phyloP scores from a whole-genome alignment of 2,329 filamentous ascomycete species.

The Diplodia intermedia region DNA sequence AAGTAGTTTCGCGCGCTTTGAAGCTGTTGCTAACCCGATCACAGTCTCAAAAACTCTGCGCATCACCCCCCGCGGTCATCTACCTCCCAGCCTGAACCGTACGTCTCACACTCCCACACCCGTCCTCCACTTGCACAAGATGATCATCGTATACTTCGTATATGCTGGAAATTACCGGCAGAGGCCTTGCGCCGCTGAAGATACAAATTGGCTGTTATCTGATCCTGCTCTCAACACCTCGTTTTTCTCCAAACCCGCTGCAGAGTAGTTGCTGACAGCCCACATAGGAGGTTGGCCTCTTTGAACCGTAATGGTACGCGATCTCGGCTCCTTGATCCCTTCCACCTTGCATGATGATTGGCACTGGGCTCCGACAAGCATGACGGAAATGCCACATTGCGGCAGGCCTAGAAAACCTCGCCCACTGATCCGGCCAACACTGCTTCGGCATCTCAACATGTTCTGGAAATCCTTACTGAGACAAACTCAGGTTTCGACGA shows the following conservation, averaged over 20 bases:
- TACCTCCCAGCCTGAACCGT: constrained; percentile 29
- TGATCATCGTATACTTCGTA: constrained; percentile 49
- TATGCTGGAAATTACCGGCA: constrained; percentile 56
- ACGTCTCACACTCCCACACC: constrained; percentile 33
- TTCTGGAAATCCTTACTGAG: constrained; percentile 12
- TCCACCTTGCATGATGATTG: constrained; percentile 75
- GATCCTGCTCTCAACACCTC: constrained; percentile 37
- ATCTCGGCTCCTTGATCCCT: constrained; percentile 8
- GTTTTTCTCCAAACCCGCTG: background rate
- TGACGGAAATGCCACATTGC: constrained; percentile 85
- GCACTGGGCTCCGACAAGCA: constrained; percentile 95
- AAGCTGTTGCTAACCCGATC: constrained; percentile 10
- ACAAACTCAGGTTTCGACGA: background rate
- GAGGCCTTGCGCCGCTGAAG: constrained; percentile 49
- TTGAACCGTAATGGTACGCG: constrained; percentile 40
- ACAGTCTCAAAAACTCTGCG: background rate
- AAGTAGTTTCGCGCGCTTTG: background rate
- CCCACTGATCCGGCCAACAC: constrained; percentile 73
- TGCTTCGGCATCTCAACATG: background rate
- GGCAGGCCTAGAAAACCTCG: constrained; percentile 99
- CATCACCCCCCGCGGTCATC: background rate
- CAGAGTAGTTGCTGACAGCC: constrained; percentile 14
- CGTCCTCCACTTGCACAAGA: constrained; percentile 39
- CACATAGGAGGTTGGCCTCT: constrained; percentile 23
- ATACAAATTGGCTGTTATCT: constrained; percentile 52